Percentiles rank a stretch among this genome's conserved stretches.
phyloP scores from a whole-genome alignment of 805 yeast genomes.

The Candida endomychidarum region DNA sequence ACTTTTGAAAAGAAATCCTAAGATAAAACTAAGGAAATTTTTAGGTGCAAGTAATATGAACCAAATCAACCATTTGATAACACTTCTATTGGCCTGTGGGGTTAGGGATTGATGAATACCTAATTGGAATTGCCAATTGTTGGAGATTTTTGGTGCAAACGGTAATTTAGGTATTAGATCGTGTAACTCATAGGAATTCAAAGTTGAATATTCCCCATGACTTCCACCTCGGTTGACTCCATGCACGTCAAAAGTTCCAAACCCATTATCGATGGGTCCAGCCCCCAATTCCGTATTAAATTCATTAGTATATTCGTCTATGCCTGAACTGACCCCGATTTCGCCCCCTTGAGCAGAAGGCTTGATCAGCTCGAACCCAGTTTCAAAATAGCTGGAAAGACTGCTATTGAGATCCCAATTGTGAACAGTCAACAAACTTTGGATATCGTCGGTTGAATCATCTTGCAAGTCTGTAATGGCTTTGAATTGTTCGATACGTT shows the following conservation, averaged over 20 bases:
- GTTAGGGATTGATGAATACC: conserved; percentile 33
- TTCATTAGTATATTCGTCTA: background rate
- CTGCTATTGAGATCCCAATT: conserved; percentile 65
- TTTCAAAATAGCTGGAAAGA: conserved; percentile 37
- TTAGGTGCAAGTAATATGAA: conserved; percentile 1
- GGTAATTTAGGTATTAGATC: conserved; percentile 37
- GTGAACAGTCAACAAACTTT: conserved; percentile 47
- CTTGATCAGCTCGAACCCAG: conserved; percentile 8
- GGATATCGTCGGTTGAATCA: conserved; percentile 39
- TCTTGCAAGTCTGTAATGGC: conserved; percentile 24
- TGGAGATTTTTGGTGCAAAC: conserved; percentile 39
- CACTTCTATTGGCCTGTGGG: background rate
- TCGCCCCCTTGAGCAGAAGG: background rate
- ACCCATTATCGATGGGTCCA: background rate
- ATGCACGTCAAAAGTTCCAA: background rate
- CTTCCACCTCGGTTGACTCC: background rate
- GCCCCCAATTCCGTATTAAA: background rate
- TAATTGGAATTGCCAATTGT: conserved; percentile 44
- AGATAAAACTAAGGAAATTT: background rate
- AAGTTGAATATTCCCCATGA: background rate
- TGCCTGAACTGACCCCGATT: background rate
- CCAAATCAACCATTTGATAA: conserved; percentile 1
- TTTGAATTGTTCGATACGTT: conserved; percentile 16
- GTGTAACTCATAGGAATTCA: conserved; percentile 10
- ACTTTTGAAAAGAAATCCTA: conserved; percentile 4